Evolutionary conservation across 1,284 basidiomycete genomes (phyloP), one percentile per base, ranked within the genome.

Genomic region (Boletus mariae): DNA sequence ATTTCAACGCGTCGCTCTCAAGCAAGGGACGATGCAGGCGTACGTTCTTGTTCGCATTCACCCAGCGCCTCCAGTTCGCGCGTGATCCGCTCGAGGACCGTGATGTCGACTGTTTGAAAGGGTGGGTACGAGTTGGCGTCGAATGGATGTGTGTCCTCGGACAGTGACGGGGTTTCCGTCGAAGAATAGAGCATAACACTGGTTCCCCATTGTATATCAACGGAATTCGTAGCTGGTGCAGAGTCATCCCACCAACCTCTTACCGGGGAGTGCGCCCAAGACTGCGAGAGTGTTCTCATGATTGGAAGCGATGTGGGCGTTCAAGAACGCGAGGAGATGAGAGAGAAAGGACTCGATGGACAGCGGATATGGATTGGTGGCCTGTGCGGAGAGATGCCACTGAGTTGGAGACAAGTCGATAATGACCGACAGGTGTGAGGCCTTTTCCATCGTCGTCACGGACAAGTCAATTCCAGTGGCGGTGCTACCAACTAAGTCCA

Each of bases 241-340:
- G 45, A 17, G 13, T 11, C 5, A 40, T 42, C 23, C 42, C 20
- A 74, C 79, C 59, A 56, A 87, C 85, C 85, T 90, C 66, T 89
- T 88, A 5, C 85, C 85, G 3, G 89, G 88, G 54, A 92, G 80
- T 6, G 93, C 94, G 7, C 86, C 95, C 67, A 94, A 97, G 43
- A 98, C 88, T 4, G 94, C 90, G 15, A 98, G 77, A 6, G 90
- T 85, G 68, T 98, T 99, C 63, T 95, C 93, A 74, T 95, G 90
- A 58, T 89, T 84, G 61, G 87, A 82, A 0, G 94, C 94, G 54
- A 96, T 81, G 72, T 98, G 94, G 1, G 94, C 84, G 64, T 99
- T 98, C 61, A 96, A 75, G 63, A 98, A 97, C 23, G 92, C 87
- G 55, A 97, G 81, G 12, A 97, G 76, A 60, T 92, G 88, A 1